Percentiles rank a stretch among this genome's conserved stretches.
Conservation (phyloP, 73 alveolate genomes). For the Blepharisma stoltei region DNA sequence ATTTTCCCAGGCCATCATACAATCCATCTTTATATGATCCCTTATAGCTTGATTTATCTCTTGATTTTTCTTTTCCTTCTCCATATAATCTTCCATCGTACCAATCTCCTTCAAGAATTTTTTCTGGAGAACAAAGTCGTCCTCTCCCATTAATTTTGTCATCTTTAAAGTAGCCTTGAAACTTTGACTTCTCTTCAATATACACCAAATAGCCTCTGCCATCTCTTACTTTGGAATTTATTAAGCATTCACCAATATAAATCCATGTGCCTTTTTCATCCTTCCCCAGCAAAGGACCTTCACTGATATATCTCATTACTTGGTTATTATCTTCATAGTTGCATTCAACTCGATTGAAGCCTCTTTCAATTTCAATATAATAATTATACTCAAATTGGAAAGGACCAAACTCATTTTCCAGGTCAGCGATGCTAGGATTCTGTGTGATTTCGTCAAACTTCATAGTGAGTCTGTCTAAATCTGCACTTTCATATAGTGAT, state of each 20-base stretch:
- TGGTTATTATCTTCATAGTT: too few relatives aligned
- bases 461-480: too few relatives aligned
- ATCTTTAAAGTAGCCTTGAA: constrained; percentile 21
- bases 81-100: background rate
- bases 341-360: too few relatives aligned
- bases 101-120: constrained; percentile 27
- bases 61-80: constrained; percentile 16
- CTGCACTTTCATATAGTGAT: too few relatives aligned
- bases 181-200: background rate
- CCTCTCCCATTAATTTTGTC: constrained; percentile 13
- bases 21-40: constrained; percentile 11
- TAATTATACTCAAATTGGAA: too few relatives aligned
- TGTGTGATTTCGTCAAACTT: too few relatives aligned
- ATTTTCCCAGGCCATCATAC: constrained; percentile 21
- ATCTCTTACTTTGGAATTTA: background rate
- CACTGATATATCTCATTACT: too few relatives aligned
- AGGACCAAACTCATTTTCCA: too few relatives aligned
- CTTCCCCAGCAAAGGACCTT: background rate
- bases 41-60: background rate
- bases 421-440: too few relatives aligned
- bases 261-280: background rate
- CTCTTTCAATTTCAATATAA: too few relatives aligned
- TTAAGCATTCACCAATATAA: constrained; percentile 4
- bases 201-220: constrained; percentile 2
- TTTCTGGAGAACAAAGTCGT: background rate